Conservation (phyloP, 129 eudicot genomes). For the Pulicaria dysenterica region DNA sequence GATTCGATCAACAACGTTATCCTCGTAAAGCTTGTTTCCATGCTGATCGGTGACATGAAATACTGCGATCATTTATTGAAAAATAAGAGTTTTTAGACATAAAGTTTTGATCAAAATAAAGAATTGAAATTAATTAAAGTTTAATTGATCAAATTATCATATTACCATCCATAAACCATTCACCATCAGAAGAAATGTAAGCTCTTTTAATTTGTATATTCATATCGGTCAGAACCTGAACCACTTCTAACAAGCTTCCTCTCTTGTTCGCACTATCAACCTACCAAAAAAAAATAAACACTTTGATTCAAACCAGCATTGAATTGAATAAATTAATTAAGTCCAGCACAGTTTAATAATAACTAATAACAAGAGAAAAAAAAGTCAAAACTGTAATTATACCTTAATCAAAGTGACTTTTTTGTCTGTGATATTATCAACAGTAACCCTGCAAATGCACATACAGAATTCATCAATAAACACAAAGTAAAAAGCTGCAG, state of each 20-base stretch:
- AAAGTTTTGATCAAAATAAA: background rate
- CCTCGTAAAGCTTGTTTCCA: conserved; percentile 73
- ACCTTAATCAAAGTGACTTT: conserved; percentile 89
- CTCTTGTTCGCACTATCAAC: conserved; percentile 80
- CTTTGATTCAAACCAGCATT: background rate
- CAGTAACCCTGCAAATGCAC: conserved; percentile 67
- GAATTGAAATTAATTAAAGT: background rate
- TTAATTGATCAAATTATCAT: background rate
- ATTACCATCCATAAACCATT: conserved; percentile 95
- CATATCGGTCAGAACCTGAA: conserved; percentile 78
- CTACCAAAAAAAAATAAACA: conserved; percentile 30
- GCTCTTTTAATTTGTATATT: conserved; percentile 75
- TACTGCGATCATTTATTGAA: conserved; percentile 39
- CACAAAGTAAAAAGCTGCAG: background rate
- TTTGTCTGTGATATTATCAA: conserved; percentile 66
- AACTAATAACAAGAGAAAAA: too few relatives aligned
- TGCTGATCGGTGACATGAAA: conserved; percentile 83
- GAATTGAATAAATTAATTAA: background rate
- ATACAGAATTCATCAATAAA: conserved; percentile 25
- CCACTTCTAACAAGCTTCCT: conserved; percentile 85
- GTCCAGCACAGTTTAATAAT: background rate
- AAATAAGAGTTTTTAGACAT: conserved; percentile 4
- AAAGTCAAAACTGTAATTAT: background rate
- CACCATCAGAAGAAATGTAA: conserved; percentile 85
- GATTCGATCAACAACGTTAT: conserved; percentile 61